Evolutionary conservation across 208 protist genomes (phyloP).

Genomic region (Crithidia expoeki): DNA sequence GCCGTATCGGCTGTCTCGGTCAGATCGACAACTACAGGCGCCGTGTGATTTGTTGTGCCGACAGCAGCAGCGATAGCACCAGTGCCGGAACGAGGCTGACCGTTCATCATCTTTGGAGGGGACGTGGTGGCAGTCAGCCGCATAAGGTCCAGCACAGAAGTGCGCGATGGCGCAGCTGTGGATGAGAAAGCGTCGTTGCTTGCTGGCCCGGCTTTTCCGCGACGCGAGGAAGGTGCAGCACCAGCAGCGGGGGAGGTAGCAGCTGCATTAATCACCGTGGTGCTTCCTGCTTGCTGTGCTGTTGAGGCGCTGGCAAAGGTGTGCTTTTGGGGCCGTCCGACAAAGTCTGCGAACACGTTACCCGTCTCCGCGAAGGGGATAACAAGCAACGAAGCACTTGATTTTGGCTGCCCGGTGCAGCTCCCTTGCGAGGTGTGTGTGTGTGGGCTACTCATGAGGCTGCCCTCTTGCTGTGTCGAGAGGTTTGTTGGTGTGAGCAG

Average conservation of each 20-base stretch:
- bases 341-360: not conserved
- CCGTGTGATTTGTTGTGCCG: not conserved
- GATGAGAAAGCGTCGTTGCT: not conserved
- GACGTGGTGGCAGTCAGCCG: conserved; percentile 8
- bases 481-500: conserved; percentile 16
- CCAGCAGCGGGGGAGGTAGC: not conserved
- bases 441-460: conserved; percentile 11
- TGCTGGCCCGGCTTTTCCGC: not conserved
- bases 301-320: not conserved
- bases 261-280: too few species aligned
- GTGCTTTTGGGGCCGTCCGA: conserved; percentile 3
- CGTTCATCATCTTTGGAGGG: not conserved
- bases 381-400: conserved; percentile 1
- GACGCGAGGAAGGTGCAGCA: not conserved
- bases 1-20: not conserved
- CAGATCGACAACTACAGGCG: conserved; percentile 16
- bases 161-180: not conserved
- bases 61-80: too few species aligned
- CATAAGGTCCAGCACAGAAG: conserved; percentile 38
- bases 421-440: not conserved
- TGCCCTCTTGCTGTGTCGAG: conserved; percentile 3
- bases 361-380: conserved; percentile 27
- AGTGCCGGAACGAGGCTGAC: too few species aligned
- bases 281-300: not conserved
- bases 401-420: not conserved